Conservation (phyloP, 2,329 filamentous ascomycete genomes). For the Trichoderma sp. region DNA sequence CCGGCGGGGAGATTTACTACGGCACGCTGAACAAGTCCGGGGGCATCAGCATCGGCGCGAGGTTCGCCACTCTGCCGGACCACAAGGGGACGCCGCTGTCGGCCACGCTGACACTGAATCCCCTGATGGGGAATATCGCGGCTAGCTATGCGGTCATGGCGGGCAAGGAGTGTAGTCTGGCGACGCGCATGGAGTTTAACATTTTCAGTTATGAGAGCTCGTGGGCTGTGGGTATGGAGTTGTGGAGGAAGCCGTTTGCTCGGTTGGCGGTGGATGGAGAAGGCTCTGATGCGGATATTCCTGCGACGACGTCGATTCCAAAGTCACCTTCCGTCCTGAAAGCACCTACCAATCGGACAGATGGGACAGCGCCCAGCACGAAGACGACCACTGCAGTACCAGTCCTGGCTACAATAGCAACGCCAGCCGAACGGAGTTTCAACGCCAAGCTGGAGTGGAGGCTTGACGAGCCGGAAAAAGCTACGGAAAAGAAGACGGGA, state of each 20-base stretch:
- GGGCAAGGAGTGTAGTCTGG: slow-evolving; percentile 78
- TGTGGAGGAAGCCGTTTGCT: slow-evolving; percentile 71
- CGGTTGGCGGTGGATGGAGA: slow-evolving; percentile 45
- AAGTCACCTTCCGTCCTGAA: not conserved
- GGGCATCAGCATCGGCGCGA: slow-evolving; percentile 82
- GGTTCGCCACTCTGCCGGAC: slow-evolving; percentile 83
- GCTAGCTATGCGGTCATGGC: slow-evolving; percentile 91
- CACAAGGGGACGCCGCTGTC: slow-evolving; percentile 88
- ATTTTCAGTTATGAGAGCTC: slow-evolving; percentile 98
- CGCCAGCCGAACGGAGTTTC: slow-evolving; percentile 47
- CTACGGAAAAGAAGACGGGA: not conserved
- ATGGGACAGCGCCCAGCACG: not conserved
- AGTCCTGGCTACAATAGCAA: not conserved
- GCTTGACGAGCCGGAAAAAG: slow-evolving; percentile 45
- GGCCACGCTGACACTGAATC: slow-evolving; percentile 89
- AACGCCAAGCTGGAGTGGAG: slow-evolving; percentile 57
- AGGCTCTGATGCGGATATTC: not conserved
- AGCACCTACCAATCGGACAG: not conserved
- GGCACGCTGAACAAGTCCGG: slow-evolving; percentile 92
- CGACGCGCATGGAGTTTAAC: slow-evolving; percentile 93
- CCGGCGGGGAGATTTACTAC: slow-evolving; percentile 93
- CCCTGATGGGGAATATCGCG: slow-evolving; percentile 89
- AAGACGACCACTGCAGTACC: not conserved
- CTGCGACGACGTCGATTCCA: not conserved
- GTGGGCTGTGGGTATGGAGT: slow-evolving; percentile 85